Base-by-base conservation (phyloP, 2,329 filamentous ascomycete genomes). In the Fusarium nodosum region DNA sequence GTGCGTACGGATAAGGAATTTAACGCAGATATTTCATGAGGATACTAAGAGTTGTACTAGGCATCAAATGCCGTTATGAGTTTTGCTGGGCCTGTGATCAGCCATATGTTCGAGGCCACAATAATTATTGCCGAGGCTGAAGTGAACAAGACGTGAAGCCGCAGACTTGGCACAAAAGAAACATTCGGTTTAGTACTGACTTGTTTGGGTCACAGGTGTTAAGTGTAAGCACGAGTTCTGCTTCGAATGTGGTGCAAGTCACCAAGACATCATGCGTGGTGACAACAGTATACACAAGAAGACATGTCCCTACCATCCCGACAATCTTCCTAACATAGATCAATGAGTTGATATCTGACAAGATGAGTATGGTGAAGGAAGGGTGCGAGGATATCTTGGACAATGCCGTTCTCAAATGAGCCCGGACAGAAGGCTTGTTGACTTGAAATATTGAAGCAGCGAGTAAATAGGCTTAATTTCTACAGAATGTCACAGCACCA, bases 171-270 rank as follows among this genome's bases (percentile, higher is more conserved):
- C 16, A 33, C 24, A 24, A 5, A 31, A 6, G 16, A 58, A 39
- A 34, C 11, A 55, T 44, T n/a, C n/a, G 16, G 42, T 42, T 13
- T 31, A 51, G 30, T 66, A 36, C 69, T 74, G 65, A 75, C 65
- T 44, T 42, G 31, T 39, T 20, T 46, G 33, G 31, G 11, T 48
- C 54, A 30, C 62, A 81, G 79, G 79, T 71, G 75, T 76, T 50
- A 77, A 73, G 39, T 81, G 79, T 57, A 71, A 68, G 41, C 62
- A 72, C 65, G 66, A 80, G 45, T 81, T 79, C 55, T 81, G 79
- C 68, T 81, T 76, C 60, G 76, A 80, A 34, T 81, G 79, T 44
- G 75, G 79, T n/a, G 79, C 76, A 7, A 72, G 76, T 30, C 74
- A 81, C 48, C 64, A 52, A 31, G 59, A 71, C 33, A 79, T 81